These are phyloP conservation scores for Adenanthera pavonina DNA, from an alignment of 306 rosid species.

Conservation along the genomic window DNA sequence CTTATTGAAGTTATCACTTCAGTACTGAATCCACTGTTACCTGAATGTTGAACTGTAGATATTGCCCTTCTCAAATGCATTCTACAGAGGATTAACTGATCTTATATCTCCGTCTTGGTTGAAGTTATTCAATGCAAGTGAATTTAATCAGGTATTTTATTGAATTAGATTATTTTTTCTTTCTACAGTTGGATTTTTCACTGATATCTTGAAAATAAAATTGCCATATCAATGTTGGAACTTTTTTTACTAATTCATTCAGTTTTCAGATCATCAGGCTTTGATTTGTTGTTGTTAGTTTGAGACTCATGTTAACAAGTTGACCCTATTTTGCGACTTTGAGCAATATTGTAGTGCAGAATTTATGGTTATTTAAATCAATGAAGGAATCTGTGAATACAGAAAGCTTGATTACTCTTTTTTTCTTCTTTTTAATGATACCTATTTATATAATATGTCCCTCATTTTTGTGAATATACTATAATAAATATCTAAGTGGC, in stretches of 20 bases:
- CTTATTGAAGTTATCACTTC: slow-evolving; percentile 31
- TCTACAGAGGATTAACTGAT: slow-evolving; percentile 89
- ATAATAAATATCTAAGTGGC: background rate
- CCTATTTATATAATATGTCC: background rate
- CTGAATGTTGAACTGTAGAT: slow-evolving; percentile 66
- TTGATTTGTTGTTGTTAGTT: background rate
- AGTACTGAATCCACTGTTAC: slow-evolving; percentile 22
- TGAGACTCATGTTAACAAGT: background rate
- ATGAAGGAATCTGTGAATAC: background rate
- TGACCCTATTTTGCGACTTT: slow-evolving; percentile 1
- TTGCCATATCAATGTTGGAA: background rate
- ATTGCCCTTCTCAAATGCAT: slow-evolving; percentile 83
- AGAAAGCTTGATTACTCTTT: background rate
- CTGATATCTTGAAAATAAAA: background rate
- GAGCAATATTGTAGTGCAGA: background rate
- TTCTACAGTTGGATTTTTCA: background rate
- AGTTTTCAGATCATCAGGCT: background rate
- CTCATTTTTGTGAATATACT: background rate
- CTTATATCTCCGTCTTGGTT: slow-evolving; percentile 96
- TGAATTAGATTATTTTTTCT: slow-evolving; percentile 27
- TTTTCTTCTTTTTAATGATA: background rate
- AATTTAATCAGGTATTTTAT: slow-evolving; percentile 89
- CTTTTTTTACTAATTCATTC: background rate
- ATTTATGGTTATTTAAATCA: background rate
- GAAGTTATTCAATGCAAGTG: slow-evolving; percentile 90